Evolutionary conservation across 2,329 filamentous ascomycete genomes (phyloP).

Genomic region (Eutypella sp.): DNA sequence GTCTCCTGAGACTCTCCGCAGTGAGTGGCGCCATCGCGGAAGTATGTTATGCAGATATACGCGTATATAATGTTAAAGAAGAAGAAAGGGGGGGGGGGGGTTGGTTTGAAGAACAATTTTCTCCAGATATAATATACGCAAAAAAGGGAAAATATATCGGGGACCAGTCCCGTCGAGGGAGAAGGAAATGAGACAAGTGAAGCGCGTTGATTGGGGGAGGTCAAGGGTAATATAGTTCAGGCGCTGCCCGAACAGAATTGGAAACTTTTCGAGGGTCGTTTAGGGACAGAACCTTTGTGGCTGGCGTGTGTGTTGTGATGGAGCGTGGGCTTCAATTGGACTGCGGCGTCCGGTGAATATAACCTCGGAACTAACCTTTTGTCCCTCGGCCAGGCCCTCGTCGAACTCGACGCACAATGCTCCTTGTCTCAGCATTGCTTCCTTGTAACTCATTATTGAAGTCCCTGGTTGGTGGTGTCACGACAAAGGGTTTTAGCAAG

Average conservation of each 20-base stretch:
- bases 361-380: neutral
- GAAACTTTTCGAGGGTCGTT: neutral
- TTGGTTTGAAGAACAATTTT: too few relatives aligned
- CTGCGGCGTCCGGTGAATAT: neutral
- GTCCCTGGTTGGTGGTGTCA: neutral
- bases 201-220: neutral
- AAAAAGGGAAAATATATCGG: neutral
- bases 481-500: slow-evolving; percentile 1
- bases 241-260: neutral
- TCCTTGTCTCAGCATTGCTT: neutral
- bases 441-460: neutral
- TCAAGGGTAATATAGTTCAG: neutral
- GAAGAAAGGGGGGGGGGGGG: too few relatives aligned
- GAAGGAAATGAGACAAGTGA: neutral
- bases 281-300: neutral
- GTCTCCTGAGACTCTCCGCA: slow-evolving; percentile 9
- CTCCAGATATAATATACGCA: too few relatives aligned
- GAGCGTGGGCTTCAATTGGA: neutral
- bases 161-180: neutral
- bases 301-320: neutral
- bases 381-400: neutral
- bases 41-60: neutral
- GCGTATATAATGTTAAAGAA: too few relatives aligned
- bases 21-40: neutral
- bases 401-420: neutral